A percentile compares a stretch with the other conserved stretches of the same genome.
Conservation (phyloP, 768 basidiomycete species). For the Neoboletus brunneissimus region DNA sequence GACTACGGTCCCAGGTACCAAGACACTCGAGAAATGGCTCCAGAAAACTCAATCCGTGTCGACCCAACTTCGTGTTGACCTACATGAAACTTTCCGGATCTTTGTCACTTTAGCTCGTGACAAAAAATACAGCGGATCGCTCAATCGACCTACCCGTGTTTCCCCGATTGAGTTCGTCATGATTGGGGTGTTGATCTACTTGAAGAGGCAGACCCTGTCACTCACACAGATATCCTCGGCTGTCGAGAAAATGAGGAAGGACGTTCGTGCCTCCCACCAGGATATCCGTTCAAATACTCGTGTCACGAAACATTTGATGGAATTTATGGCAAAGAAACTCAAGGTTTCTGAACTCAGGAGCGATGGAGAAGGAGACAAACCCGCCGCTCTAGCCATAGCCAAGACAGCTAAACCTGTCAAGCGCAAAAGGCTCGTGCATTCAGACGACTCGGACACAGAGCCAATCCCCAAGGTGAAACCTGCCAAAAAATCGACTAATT, state of each 20-base stretch:
- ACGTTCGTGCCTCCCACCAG: conserved; percentile 36
- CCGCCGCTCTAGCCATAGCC: conserved; percentile 18
- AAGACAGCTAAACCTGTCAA: conserved; percentile 17
- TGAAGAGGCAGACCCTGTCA: conserved; percentile 32
- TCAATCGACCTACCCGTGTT: conserved; percentile 36
- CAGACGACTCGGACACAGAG: conserved; percentile 26
- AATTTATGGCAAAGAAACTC: conserved; percentile 31
- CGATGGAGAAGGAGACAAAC: conserved; percentile 32
- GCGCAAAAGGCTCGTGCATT: conserved; percentile 25
- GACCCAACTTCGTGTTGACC: conserved; percentile 25
- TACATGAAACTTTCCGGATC: conserved; percentile 34
- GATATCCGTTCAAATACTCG: conserved; percentile 42
- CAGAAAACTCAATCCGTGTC: conserved; percentile 27
- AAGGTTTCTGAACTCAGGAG: conserved; percentile 33
- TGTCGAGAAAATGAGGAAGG: conserved; percentile 38
- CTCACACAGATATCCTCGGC: conserved; percentile 44
- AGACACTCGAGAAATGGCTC: conserved; percentile 39
- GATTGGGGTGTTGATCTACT: conserved; percentile 40
- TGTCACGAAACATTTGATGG: conserved; percentile 34
- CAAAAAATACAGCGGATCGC: conserved; percentile 30
- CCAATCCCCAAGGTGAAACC: conserved; percentile 15
- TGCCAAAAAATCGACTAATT: not conserved
- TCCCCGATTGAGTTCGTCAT: conserved; percentile 47
- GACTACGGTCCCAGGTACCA: conserved; percentile 22
- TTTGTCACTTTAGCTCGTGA: conserved; percentile 35